A percentile compares a stretch with the other conserved stretches of the same genome.
phyloP scores from a whole-genome alignment of 1,284 basidiomycete species.

The Rhodotorula sp. region DNA sequence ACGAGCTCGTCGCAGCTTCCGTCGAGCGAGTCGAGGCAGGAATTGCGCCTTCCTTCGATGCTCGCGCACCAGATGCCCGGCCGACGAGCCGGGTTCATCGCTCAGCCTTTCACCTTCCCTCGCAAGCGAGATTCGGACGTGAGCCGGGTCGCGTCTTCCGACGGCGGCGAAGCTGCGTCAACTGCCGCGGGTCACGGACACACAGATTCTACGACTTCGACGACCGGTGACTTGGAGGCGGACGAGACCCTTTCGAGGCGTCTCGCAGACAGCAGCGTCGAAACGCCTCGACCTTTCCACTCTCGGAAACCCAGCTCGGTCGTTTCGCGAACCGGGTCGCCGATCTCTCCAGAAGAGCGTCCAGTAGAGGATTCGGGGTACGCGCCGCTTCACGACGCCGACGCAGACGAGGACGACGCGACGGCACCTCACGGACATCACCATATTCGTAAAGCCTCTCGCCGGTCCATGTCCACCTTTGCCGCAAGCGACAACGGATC shows the following conservation, averaged over 20 bases:
- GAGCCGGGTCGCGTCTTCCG: background rate
- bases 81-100: background rate
- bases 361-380: background rate
- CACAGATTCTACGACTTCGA: background rate
- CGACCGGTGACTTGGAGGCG: background rate
- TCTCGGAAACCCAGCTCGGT: slow-evolving; percentile 11
- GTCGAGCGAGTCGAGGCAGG: slow-evolving; percentile 15
- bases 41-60: slow-evolving; percentile 20
- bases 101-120: background rate
- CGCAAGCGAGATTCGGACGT: background rate
- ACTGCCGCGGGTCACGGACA: background rate
- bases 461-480: background rate
- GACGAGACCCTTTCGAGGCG: background rate
- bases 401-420: slow-evolving; percentile 10
- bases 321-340: slow-evolving; percentile 7
- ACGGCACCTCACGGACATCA: too few species aligned
- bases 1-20: background rate
- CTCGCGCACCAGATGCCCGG: slow-evolving; percentile 7
- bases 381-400: slow-evolving; percentile 5
- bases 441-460: background rate
- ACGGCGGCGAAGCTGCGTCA: background rate
- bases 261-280: background rate
- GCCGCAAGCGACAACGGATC: slow-evolving; percentile 2
- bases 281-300: background rate
- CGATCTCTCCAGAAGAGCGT: background rate